Evolutionary conservation across 306 rosid species (phyloP).

Genomic region (Canavalia ensiformis): DNA sequence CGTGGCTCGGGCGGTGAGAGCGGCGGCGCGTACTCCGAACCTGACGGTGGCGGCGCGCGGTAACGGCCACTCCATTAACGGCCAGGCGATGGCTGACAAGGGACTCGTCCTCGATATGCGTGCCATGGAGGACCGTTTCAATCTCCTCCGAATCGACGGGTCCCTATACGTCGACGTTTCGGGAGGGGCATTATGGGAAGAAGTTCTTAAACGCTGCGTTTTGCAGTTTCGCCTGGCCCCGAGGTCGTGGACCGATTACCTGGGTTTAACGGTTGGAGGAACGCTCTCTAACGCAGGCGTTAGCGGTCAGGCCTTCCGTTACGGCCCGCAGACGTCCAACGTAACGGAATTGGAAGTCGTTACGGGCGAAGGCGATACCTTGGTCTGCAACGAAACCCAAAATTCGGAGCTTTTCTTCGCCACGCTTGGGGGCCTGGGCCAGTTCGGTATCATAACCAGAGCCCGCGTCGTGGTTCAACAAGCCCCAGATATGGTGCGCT

Average conservation of each 20-base stretch:
- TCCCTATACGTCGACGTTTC: constrained; percentile 70
- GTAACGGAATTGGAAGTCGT: constrained; percentile 90
- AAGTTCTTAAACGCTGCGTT: constrained; percentile 77
- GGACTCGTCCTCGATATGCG: constrained; percentile 94
- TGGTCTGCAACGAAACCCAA: constrained; percentile 68
- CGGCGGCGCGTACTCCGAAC: constrained; percentile 55
- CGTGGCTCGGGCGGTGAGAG: constrained; percentile 59
- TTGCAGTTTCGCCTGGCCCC: constrained; percentile 63
- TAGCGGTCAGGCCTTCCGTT: constrained; percentile 92
- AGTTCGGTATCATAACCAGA: constrained; percentile 88
- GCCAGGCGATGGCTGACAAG: constrained; percentile 90
- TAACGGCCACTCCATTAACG: constrained; percentile 98
- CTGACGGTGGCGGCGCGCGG: constrained; percentile 94
- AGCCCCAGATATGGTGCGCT: constrained; percentile 82
- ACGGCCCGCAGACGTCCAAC: constrained; percentile 90
- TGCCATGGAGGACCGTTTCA: constrained; percentile 61
- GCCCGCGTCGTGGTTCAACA: constrained; percentile 77
- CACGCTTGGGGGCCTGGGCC: constrained; percentile 90
- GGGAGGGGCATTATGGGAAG: constrained; percentile 99
- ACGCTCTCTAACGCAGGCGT: constrained; percentile 97
- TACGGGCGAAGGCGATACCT: constrained; percentile 80
- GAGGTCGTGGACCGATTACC: constrained; percentile 95
- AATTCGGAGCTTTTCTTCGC: constrained; percentile 82
- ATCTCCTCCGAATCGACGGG: constrained; percentile 43
- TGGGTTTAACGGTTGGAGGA: constrained; percentile 91